Base-by-base conservation (phyloP, 352 stramenopile genomes). In the Phytophthora citricola region DNA sequence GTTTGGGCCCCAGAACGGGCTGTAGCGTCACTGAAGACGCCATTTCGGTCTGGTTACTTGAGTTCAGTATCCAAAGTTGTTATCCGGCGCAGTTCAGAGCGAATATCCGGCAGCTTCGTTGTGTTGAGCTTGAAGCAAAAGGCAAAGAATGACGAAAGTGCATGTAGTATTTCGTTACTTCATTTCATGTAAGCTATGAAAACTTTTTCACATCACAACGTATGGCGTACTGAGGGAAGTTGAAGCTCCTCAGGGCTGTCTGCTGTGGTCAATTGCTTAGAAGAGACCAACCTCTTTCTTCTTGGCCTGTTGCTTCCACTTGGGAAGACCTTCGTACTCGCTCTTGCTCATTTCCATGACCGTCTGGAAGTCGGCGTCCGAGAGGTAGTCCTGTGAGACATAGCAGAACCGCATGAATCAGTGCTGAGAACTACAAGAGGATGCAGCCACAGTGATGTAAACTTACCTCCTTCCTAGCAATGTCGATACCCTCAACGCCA, bases 271-370 rank as follows among this genome's bases (percentile, higher is more conserved):
- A 41, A 3, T n/a, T 22, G 22, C 31, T 91, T 87, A 97, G 70
- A 97, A 97, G 41, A 97, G 75, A 29, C 85, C 77, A 8, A 81
- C 72, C 17, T 93, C 82, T 76, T 95, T 95, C 83, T 97, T 97
- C 75, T 92, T 91, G 36, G 79, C 78, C 56, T 93, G 81, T 69
- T 92, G 81, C 76, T 92, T 91, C 90, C 90, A 97, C 73, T 95
- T 94, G 38, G 89, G 81, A 15, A 94, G 67, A 5, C 73, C 73
- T 6, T 47, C 52, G 45, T 88, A 97, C 43, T 93, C 88, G 46
- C 52, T 64, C 71, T 76, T 89, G 64, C 47, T 84, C 56, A 79
- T 53, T 36, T 76, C 76, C 76, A 96, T 87, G 17, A 97, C 61
- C 20, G 78, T 78, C 26, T 69, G 9, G 64, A 97, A 97, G 46